phyloP scores from a whole-genome alignment of 495 filamentous ascomycete genomes.

The Xylaria flabelliformis region DNA sequence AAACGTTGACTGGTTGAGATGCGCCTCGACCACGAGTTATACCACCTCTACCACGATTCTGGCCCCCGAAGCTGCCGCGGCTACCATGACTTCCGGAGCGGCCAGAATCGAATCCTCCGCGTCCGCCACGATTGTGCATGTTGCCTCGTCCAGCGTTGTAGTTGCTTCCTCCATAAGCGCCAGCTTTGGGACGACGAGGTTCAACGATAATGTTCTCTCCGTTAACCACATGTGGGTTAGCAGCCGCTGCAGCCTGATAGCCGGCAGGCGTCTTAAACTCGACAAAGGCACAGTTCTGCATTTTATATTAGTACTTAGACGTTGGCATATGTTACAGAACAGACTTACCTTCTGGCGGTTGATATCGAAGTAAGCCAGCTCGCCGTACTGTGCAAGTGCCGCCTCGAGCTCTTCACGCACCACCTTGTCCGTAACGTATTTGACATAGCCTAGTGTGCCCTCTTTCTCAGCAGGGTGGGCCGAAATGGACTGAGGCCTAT shows the following conservation, averaged over 20 bases:
- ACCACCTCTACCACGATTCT: slow-evolving; percentile 65
- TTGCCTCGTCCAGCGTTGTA: slow-evolving; percentile 67
- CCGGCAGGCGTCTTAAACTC: slow-evolving; percentile 82
- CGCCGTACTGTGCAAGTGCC: slow-evolving; percentile 73
- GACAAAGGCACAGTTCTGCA: slow-evolving; percentile 93
- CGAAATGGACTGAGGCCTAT: slow-evolving; percentile 63
- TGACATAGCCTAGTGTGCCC: slow-evolving; percentile 82
- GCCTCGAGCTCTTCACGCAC: slow-evolving; percentile 68
- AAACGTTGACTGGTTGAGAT: slow-evolving; percentile 50
- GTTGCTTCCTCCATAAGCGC: slow-evolving; percentile 67
- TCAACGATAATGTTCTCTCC: slow-evolving; percentile 84
- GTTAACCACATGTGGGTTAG: slow-evolving; percentile 85
- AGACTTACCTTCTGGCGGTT: slow-evolving; percentile 81
- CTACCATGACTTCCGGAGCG: slow-evolving; percentile 67
- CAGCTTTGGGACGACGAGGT: slow-evolving; percentile 80
- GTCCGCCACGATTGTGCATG: slow-evolving; percentile 62
- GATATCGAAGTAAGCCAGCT: slow-evolving; percentile 86
- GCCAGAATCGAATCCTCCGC: slow-evolving; percentile 65
- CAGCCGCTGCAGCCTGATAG: slow-evolving; percentile 79
- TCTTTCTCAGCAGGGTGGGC: slow-evolving; percentile 64
- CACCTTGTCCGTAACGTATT: slow-evolving; percentile 90
- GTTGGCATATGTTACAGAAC: slow-evolving; percentile 17
- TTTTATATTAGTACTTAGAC: slow-evolving; percentile 21
- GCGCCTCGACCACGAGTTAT: slow-evolving; percentile 52
- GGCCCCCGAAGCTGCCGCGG: slow-evolving; percentile 69